Percentiles rank a stretch among this genome's conserved stretches.
Evolutionary conservation across 2,329 filamentous ascomycete species (phyloP).

Genomic region (Plenodomus tracheiphilus): DNA sequence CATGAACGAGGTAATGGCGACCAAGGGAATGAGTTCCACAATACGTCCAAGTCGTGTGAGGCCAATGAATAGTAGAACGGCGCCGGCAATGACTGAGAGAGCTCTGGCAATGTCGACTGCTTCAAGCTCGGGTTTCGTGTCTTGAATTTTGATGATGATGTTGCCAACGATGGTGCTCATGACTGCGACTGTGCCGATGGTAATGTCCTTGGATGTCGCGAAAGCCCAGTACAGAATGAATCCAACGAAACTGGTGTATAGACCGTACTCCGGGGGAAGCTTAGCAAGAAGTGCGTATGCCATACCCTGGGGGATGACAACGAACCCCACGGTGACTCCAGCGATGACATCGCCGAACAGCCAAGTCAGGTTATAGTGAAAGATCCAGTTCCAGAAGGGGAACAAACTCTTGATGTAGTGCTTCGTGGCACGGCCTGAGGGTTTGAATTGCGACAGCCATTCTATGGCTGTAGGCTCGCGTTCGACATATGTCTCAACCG

Average conservation of each 20-base stretch:
- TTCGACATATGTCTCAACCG: conserved; percentile 68
- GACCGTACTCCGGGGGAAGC: conserved; percentile 78
- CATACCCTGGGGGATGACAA: conserved; percentile 96
- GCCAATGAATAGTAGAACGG: conserved; percentile 79
- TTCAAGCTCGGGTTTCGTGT: conserved; percentile 49
- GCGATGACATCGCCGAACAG: conserved; percentile 85
- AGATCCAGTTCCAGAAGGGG: conserved; percentile 88
- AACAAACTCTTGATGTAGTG: conserved; percentile 75
- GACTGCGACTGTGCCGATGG: conserved; percentile 95
- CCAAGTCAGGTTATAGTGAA: conserved; percentile 88
- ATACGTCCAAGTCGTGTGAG: conserved; percentile 83
- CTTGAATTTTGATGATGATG: conserved; percentile 66
- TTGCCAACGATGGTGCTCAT: conserved; percentile 90
- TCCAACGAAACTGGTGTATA: conserved; percentile 96
- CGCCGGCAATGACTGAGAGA: conserved; percentile 76
- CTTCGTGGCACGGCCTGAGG: conserved; percentile 56
- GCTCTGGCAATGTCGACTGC: conserved; percentile 70
- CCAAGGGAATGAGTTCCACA: conserved; percentile 89
- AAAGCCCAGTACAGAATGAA: conserved; percentile 97
- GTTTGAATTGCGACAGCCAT: conserved; percentile 68
- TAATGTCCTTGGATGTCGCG: conserved; percentile 97
- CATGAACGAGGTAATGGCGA: conserved; percentile 95
- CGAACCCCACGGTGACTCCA: conserved; percentile 73
- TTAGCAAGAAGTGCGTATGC: conserved; percentile 85
- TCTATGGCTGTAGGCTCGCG: conserved; percentile 74